phyloP scores from a whole-genome alignment of 2,329 filamentous ascomycete species.

The Scorias spongiosa region DNA sequence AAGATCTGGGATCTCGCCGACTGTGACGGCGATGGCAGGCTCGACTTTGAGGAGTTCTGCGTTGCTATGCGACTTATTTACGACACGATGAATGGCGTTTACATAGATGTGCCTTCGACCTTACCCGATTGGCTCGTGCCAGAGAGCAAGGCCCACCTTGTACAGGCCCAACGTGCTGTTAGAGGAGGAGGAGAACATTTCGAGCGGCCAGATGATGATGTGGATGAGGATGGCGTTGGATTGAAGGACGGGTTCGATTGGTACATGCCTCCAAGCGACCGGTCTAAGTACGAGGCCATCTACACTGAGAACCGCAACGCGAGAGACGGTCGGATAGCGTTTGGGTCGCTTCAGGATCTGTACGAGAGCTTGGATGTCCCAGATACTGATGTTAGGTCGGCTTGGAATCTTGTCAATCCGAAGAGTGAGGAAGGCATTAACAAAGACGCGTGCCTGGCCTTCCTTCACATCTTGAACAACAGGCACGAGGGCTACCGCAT shows the following conservation, averaged over 20 bases:
- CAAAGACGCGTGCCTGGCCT: constrained; percentile 87
- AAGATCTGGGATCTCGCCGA: constrained; percentile 94
- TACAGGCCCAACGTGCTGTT: constrained; percentile 68
- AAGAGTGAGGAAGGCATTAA: constrained; percentile 69
- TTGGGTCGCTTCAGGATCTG: constrained; percentile 63
- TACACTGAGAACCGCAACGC: constrained; percentile 83
- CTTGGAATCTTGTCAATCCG: constrained; percentile 96
- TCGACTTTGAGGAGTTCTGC: constrained; percentile 99
- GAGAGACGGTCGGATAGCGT: constrained; percentile 56
- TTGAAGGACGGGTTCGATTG: constrained; percentile 96
- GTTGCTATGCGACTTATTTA: constrained; percentile 98
- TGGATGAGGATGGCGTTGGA: constrained; percentile 58
- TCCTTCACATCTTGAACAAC: constrained; percentile 92
- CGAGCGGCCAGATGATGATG: constrained; percentile 63
- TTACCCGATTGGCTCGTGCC: constrained; percentile 95
- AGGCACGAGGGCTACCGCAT: constrained; percentile 91
- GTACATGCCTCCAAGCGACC: constrained; percentile 93
- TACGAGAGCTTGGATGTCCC: constrained; percentile 68
- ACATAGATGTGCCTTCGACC: constrained; percentile 67
- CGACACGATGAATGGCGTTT: constrained; percentile 91
- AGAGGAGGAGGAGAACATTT: constrained; percentile 68
- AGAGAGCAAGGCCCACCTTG: constrained; percentile 82
- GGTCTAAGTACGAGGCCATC: constrained; percentile 91
- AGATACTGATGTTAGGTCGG: constrained; percentile 68
- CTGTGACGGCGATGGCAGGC: constrained; percentile 89